phyloP scores from a whole-genome alignment of 2,329 filamentous ascomycete genomes.

The Endoconidiophora laricicola region DNA sequence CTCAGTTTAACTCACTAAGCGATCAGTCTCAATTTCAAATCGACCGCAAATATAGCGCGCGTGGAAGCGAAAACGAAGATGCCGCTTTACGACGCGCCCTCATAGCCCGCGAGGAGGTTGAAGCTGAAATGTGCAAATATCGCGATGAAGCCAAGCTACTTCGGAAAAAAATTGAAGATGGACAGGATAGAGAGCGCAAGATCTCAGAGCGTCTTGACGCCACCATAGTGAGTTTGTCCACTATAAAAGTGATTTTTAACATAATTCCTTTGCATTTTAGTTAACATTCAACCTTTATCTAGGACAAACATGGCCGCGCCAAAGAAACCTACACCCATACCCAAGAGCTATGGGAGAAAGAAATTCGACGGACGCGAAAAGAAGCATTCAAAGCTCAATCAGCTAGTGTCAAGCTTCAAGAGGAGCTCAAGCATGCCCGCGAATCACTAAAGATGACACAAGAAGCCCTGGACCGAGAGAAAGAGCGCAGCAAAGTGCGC shows the following conservation, averaged over 20 bases:
- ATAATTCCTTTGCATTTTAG: neutral
- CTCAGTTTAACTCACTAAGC: slow-evolving; percentile 55
- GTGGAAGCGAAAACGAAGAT: slow-evolving; percentile 21
- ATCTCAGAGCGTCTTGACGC: slow-evolving; percentile 51
- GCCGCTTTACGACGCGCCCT: slow-evolving; percentile 49
- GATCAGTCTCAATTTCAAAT: slow-evolving; percentile 38
- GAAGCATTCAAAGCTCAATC: slow-evolving; percentile 64
- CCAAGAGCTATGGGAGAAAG: slow-evolving; percentile 55
- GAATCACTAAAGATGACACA: slow-evolving; percentile 37
- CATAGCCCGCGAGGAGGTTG: slow-evolving; percentile 54
- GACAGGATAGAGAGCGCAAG: slow-evolving; percentile 46
- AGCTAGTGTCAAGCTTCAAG: slow-evolving; percentile 51
- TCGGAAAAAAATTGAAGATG: slow-evolving; percentile 44
- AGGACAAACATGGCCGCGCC: slow-evolving; percentile 54
- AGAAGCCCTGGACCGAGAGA: slow-evolving; percentile 44
- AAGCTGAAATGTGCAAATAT: slow-evolving; percentile 47
- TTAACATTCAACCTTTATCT: slow-evolving; percentile 11
- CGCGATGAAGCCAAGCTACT: slow-evolving; percentile 42
- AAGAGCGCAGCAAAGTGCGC: slow-evolving; percentile 39
- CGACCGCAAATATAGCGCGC: slow-evolving; percentile 26
- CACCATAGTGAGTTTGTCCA: slow-evolving; percentile 42
- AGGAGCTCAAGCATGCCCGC: slow-evolving; percentile 50
- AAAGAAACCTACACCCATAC: slow-evolving; percentile 55
- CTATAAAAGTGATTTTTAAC: neutral
- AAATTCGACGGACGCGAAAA: slow-evolving; percentile 51